Conservation (phyloP, 2,329 filamentous ascomycete genomes). For the Lecanicillium sp. region DNA sequence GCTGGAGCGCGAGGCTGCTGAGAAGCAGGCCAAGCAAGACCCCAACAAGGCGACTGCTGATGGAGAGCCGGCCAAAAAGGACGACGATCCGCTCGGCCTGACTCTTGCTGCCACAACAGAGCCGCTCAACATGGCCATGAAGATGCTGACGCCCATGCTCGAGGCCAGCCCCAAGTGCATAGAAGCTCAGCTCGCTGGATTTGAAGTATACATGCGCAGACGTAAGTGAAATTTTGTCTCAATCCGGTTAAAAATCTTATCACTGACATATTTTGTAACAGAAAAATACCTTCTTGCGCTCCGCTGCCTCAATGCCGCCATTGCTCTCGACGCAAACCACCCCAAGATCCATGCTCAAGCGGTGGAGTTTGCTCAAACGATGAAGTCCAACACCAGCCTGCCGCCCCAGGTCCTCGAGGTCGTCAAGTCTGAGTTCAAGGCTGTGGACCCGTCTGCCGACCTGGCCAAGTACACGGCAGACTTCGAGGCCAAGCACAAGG, state of each 20-base stretch:
- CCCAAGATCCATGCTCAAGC: conserved; percentile 70
- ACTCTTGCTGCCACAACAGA: conserved; percentile 75
- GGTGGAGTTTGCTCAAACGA: conserved; percentile 57
- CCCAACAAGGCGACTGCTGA: conserved; percentile 68
- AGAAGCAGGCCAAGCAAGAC: conserved; percentile 71
- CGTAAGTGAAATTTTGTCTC: conserved; percentile 49
- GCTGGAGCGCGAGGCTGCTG: conserved; percentile 68
- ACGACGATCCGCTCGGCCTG: conserved; percentile 77
- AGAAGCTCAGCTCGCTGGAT: conserved; percentile 75
- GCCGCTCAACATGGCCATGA: conserved; percentile 79
- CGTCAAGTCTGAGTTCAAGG: conserved; percentile 60
- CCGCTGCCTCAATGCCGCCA: conserved; percentile 71
- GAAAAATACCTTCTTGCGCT: conserved; percentile 84
- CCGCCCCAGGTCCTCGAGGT: conserved; percentile 59
- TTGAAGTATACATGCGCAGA: conserved; percentile 80
- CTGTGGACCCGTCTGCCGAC: conserved; percentile 48
- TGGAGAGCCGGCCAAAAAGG: conserved; percentile 73
- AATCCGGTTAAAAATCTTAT: too few relatives aligned
- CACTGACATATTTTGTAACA: conserved; percentile 23
- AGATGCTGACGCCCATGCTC: conserved; percentile 74
- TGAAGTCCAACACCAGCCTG: conserved; percentile 50
- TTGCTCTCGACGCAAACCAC: conserved; percentile 59
- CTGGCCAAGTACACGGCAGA: conserved; percentile 59
- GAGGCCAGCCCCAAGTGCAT: conserved; percentile 76
- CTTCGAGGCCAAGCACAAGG: conserved; percentile 55